Evolutionary conservation across 2,329 filamentous ascomycete species (phyloP), one percentile per base, ranked within the genome.

Genomic region (Colletotrichum caudatum): DNA sequence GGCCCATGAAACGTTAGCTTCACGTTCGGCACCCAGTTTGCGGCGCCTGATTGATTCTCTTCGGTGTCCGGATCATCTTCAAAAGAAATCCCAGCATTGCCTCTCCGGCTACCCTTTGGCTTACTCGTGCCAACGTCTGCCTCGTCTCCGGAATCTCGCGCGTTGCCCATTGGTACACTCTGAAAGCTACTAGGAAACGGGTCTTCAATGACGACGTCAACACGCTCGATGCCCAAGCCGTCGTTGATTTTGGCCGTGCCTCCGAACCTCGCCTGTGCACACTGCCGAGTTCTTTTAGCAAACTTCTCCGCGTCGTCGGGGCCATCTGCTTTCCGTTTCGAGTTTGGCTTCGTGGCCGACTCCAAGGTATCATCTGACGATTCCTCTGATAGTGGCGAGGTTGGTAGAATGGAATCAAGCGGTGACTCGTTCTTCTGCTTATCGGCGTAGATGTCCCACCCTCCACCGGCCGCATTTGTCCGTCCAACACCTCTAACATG

Each of bases 361-460:
- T 77, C 70, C 41, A 51, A 54, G 20, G 26, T 41, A 3, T 78
- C 78, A 12, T 76, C 78, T 35, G 70, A 50, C 26, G 69, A 72
- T 44, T 75, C 79, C 35, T 84, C 82, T 5, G 85, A 85, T 5
- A 86, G 76, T 0, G 86, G 85, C 14, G 82, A 85, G 33, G 79
- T 83, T 0, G 86, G 87, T 35, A 88, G 76, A 6, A 85, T 77
- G 0, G 82, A 81, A 73, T 90, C 87, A 18, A 92, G 77, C 5
- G 90, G 90, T 26, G 86, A 88, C 64, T 87, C 84, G 33, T 82
- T 84, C 60, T 77, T 81, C 73, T 80, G 83, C 80, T 90, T 90
- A 71, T 93, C 89, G 6, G 92, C 88, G 78, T 97, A 97, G 29
- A 94, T 87, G 75, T 90, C 89, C 90, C 94, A 97, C 6, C 92